Base-by-base conservation (phyloP, 2,329 filamentous ascomycete genomes). In the Cladosporium phlei region DNA sequence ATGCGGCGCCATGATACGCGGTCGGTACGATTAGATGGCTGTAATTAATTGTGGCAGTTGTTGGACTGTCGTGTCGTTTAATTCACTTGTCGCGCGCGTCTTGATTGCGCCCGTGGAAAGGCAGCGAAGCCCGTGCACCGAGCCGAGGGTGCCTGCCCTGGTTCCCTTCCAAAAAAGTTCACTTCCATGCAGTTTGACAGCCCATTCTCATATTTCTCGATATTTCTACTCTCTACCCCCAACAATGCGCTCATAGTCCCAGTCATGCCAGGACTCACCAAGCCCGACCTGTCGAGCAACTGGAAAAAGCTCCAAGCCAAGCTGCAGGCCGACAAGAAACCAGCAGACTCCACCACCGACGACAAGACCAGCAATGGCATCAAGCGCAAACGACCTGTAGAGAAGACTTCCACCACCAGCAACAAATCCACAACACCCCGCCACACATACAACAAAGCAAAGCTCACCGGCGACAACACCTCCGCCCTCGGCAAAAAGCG, bases 241-340 rank as follows among this genome's bases (percentile, higher is more conserved):
- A 25, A 33, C 25, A 39, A 39, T 39, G 37, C 37, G 21, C 24
- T 17, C 24, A 39, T 39, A 39, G 16, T 19, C 14, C 16, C 14
- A 48, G 61, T 54, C 42, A 72, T 75, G 64, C 52, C 59, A 17
- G 55, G 54, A 16, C 40, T 61, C 56, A 63, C 70, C 53, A 53
- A 67, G 39, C 57, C 43, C 19, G 62, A 64, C 46, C 59, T 74
- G 37, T 72, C 70, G 55, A 73, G 71, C 61, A 90, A 90, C 63
- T 90, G 86, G 86, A 88, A 88, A 68, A 84, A 78, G 68, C 74
- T 90, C 46, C 85, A 88, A 68, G 77, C 78, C 54, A 76, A 76
- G 57, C 68, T 66, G 43, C 55, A 65, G 50, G 49, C 69, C 52
- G 61, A 62, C 50, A 58, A 70, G 56, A 66, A 58, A 59, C 53